Conservation (phyloP, 768 basidiomycete species). For the Tricholoma flavovirens region DNA sequence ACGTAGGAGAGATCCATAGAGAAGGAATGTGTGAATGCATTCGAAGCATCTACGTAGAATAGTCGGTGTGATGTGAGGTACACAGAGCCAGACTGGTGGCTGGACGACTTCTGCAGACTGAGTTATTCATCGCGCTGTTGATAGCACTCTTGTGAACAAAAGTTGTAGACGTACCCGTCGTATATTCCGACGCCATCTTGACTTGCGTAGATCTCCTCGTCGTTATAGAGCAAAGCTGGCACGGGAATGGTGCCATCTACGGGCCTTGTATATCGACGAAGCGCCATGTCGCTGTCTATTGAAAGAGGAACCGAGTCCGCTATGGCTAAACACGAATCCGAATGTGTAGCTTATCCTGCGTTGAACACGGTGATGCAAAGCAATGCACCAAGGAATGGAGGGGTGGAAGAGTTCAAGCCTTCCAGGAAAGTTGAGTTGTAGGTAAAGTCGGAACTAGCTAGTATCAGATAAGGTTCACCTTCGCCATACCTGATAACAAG, state of each 20-base stretch:
- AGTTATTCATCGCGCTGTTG: conserved; percentile 14
- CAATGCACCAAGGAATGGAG: no score
- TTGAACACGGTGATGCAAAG: no score
- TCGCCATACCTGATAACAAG: no score
- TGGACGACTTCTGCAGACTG: conserved; percentile 78
- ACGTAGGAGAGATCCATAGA: conserved; percentile 60
- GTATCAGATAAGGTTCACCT: no score
- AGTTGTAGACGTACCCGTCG: conserved; percentile 61
- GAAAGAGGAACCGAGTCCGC: no score
- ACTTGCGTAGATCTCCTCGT: conserved; percentile 68
- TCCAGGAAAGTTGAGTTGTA: no score
- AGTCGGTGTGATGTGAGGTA: conserved; percentile 80
- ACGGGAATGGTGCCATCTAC: conserved; percentile 79
- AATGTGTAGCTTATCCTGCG: not conserved
- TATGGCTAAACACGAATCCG: no score
- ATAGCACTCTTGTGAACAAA: conserved; percentile 3
- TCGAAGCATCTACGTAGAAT: conserved; percentile 64
- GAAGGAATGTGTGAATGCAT: conserved; percentile 55
- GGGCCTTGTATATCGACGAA: conserved; percentile 48
- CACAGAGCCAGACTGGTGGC: conserved; percentile 69
- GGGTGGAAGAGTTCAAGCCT: no score
- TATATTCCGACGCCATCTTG: conserved; percentile 88
- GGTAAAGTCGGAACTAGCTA: no score
- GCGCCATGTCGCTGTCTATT: conserved; percentile 48
- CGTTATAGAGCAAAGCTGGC: conserved; percentile 68